Evolutionary conservation across 2,329 filamentous ascomycete species (phyloP), one percentile per base, ranked within the genome.

Genomic region (Trichoderma koningiopsis): DNA sequence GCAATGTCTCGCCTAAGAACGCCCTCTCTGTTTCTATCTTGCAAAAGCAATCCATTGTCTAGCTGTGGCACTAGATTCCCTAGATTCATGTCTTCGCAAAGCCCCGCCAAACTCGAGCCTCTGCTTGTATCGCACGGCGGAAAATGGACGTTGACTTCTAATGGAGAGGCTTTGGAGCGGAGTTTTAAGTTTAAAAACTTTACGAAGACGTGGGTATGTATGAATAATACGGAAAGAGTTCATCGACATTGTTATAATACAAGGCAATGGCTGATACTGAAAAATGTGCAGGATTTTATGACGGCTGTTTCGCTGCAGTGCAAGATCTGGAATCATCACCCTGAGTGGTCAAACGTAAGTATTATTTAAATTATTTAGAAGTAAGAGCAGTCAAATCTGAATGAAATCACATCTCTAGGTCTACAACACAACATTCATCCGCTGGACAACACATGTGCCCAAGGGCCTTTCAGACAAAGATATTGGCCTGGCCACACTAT

Each of bases 281-380:
- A 13, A 57, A 29, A 3, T 35, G 29, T 47, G 53, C 16, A 67
- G 89, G 89, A 90, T 72, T 93, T 93, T 79, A 92, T 93, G 90
- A 91, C 89, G n/a, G 84, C 84, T 2, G 85, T 93, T 16, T 88
- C 90, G 13, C 80, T 89, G 37, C 86, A 92, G 74, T 91, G 89
- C 79, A 90, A 91, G 75, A 77, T 86, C 47, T 85, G 86, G 75
- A 91, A 88, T 73, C 91, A 93, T 76, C 91, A 93, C 75, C 91
- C 91, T 0, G 91, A 93, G 77, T 93, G 91, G 91, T 90, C 89
- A 2, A 93, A 93, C 75, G 90, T 90, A 79, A 72, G 83, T 77
- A n/a, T 13, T 4, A 2, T 2, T 1, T 13, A 6, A 5, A 29
- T 4, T 29, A 24, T 31, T 4, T 37, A 52, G 2, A 31, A 5